A percentile compares a stretch with the other conserved stretches of the same genome.
These are phyloP conservation scores for Thalassiosira livingstoniorum DNA, from an alignment of 352 stramenopile genomes.

Conservation along the genomic window DNA sequence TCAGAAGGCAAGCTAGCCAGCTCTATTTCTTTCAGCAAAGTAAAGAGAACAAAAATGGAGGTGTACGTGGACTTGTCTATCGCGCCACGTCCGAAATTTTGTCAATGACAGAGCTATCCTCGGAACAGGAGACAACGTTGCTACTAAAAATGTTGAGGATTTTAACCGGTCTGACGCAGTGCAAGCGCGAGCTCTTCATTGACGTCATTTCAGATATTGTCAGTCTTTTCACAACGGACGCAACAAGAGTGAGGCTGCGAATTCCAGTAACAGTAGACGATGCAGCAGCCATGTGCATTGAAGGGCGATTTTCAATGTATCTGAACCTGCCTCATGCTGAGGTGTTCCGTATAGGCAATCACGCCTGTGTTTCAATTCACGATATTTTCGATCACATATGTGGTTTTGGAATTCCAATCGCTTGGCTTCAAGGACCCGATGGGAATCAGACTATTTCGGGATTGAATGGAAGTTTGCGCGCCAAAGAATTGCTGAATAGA, in stretches of 20 bases:
- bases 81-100: not conserved
- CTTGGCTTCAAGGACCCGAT: not conserved
- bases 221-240: not conserved
- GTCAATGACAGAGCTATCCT: not conserved
- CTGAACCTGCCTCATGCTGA: slow-evolving; percentile 2
- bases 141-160: not conserved
- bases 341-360: not conserved
- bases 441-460: no score
- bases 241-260: not conserved
- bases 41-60: no score
- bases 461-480: no score
- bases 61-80: not conserved
- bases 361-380: slow-evolving; percentile 5
- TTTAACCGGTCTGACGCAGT: not conserved
- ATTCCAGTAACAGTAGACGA: not conserved
- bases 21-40: no score
- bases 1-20: no score
- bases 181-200: not conserved
- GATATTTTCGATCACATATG: not conserved
- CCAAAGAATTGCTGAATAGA: no score
- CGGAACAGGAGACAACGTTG: not conserved
- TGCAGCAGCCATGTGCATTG: not conserved
- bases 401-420: not conserved
- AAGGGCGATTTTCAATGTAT: slow-evolving; percentile 13
- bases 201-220: not conserved